A percentile compares a stretch with the other conserved stretches of the same genome.
These are phyloP conservation scores for Amphichorda felina DNA, from an alignment of 2,329 filamentous ascomycete genomes.

Conservation along the genomic window DNA sequence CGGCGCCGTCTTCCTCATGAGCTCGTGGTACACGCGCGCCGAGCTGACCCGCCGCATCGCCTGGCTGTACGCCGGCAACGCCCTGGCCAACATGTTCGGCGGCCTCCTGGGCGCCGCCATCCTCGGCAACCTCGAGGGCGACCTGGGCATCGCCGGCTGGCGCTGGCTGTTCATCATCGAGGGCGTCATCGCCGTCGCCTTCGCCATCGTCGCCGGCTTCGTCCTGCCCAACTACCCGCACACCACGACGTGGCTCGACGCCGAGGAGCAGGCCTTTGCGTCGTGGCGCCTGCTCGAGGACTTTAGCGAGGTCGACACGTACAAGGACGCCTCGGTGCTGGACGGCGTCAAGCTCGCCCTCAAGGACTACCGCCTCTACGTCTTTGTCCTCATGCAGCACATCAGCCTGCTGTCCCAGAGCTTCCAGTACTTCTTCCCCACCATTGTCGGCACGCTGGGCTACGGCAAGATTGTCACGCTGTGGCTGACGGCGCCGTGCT, in stretches of 20 bases:
- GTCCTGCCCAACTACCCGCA: constrained; percentile 40
- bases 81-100: constrained; percentile 37
- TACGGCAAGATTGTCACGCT: constrained; percentile 42
- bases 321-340: constrained; percentile 21
- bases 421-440: constrained; percentile 56
- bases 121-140: constrained; percentile 28
- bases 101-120: constrained; percentile 38
- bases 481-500: constrained; percentile 45
- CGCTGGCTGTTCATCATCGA: constrained; percentile 55
- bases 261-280: constrained; percentile 38
- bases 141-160: constrained; percentile 46
- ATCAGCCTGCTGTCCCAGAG: constrained; percentile 38
- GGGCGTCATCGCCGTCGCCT: constrained; percentile 25
- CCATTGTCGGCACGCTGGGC: constrained; percentile 48
- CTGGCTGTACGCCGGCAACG: constrained; percentile 44
- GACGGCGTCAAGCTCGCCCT: constrained; percentile 35
- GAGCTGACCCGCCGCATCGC: constrained; percentile 47
- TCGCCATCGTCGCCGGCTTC: constrained; percentile 19
- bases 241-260: constrained; percentile 36
- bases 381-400: constrained; percentile 43
- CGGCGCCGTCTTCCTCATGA: constrained; percentile 33
- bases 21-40: constrained; percentile 29
- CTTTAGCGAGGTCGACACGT: constrained; percentile 30
- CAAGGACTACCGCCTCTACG: constrained; percentile 35
- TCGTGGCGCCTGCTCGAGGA: constrained; percentile 38